These are phyloP conservation scores for Penicillium canescens DNA, from an alignment of 495 filamentous ascomycete genomes.

Conservation along the genomic window DNA sequence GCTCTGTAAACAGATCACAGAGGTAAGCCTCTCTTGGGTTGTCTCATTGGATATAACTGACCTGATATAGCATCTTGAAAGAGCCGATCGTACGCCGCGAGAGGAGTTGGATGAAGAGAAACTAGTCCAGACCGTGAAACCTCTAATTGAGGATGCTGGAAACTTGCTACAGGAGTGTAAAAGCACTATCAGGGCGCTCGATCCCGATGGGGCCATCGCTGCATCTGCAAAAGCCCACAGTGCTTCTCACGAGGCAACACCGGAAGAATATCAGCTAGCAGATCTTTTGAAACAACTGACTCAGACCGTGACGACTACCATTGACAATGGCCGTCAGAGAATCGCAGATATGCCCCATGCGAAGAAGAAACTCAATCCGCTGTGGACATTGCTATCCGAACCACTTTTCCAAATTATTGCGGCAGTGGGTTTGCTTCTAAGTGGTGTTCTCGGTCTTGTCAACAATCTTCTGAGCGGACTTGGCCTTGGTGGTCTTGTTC, in stretches of 20 bases:
- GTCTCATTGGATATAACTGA: slow-evolving; percentile 18
- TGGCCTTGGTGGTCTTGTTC: slow-evolving; percentile 79
- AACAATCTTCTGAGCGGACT: slow-evolving; percentile 78
- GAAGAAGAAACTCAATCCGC: slow-evolving; percentile 89
- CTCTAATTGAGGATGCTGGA: slow-evolving; percentile 83
- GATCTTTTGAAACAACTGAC: slow-evolving; percentile 77
- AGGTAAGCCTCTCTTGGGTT: slow-evolving; percentile 48
- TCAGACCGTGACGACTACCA: slow-evolving; percentile 63
- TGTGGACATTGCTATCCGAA: slow-evolving; percentile 79
- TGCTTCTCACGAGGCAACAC: slow-evolving; percentile 76
- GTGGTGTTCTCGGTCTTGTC: slow-evolving; percentile 79
- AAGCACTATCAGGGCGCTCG: slow-evolving; percentile 84
- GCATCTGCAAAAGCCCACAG: slow-evolving; percentile 84
- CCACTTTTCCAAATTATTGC: slow-evolving; percentile 92
- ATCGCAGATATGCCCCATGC: slow-evolving; percentile 90
- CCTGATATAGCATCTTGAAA: slow-evolving; percentile 64
- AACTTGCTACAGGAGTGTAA: slow-evolving; percentile 85
- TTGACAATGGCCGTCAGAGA: slow-evolving; percentile 82
- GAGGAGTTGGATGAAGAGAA: slow-evolving; percentile 91
- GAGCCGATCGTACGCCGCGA: slow-evolving; percentile 76
- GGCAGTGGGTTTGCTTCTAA: slow-evolving; percentile 81
- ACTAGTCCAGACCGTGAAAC: slow-evolving; percentile 81
- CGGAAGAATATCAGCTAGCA: slow-evolving; percentile 83
- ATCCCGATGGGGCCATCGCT: slow-evolving; percentile 83
- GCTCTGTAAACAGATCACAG: slow-evolving; percentile 82